phyloP scores from a whole-genome alignment of 176 grass and related monocot genomes.

The Oryza meridionalis region DNA sequence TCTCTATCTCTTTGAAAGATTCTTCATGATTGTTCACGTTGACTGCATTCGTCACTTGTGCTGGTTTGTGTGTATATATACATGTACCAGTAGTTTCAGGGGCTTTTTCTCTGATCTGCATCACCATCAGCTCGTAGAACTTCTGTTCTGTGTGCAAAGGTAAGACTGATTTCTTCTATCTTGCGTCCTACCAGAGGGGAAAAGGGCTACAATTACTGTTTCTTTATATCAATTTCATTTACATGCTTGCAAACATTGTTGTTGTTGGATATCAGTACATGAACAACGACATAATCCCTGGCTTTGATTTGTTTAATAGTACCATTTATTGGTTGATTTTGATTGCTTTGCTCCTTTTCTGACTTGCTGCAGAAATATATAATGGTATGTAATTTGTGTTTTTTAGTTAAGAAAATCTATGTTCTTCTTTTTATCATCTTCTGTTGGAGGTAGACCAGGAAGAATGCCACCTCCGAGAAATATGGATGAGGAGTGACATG shows the following conservation, averaged over 20 bases:
- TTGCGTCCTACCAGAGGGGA: background rate
- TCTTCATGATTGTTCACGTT: background rate
- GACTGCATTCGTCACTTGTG: background rate
- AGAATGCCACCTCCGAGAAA: no score
- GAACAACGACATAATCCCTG: background rate
- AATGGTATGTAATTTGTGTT: no score
- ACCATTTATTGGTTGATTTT: no score
- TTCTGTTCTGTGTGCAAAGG: constrained; percentile 7
- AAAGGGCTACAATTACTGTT: background rate
- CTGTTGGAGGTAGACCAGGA: no score
- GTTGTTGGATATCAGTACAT: background rate
- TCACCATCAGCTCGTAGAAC: background rate
- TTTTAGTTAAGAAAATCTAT: no score
- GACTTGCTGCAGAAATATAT: no score
- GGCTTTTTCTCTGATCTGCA: background rate
- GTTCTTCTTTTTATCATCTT: no score
- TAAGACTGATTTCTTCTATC: background rate
- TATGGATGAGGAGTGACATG: no score
- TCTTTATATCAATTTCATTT: background rate
- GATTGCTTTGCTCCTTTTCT: no score
- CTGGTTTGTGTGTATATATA: background rate
- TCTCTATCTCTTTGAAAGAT: background rate
- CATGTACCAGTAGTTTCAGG: background rate
- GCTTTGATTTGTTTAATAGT: no score
- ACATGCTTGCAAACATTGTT: background rate